A percentile compares a stretch with the other conserved stretches of the same genome.
Conservation (phyloP, 805 yeast genomes). For the Monosporozyma aerobia region DNA sequence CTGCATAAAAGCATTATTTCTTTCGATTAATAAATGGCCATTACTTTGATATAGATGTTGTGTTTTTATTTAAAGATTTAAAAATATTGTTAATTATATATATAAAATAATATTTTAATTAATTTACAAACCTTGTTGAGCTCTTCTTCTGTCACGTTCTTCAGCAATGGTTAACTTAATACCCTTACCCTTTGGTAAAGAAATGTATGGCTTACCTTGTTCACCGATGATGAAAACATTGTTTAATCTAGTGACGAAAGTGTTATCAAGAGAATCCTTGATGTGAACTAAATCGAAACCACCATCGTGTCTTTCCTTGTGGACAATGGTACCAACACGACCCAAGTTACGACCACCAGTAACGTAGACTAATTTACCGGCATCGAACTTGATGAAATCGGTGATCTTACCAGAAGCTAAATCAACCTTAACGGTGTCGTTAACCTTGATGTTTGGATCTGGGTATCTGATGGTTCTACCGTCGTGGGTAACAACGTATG, state of each 20-base stretch:
- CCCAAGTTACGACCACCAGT: conserved; percentile 99
- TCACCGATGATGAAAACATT: conserved; percentile 95
- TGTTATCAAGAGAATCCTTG: conserved; percentile 90
- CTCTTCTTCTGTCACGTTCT: conserved; percentile 98
- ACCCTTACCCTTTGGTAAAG: conserved; percentile 99
- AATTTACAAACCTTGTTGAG: conserved; percentile 52
- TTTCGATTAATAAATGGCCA: neutral
- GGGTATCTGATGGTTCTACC: conserved; percentile 99
- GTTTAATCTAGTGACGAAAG: conserved; percentile 87
- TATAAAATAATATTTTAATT: conserved; percentile 3
- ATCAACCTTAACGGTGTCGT: conserved; percentile 97
- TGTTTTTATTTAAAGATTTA: neutral
- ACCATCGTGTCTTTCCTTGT: conserved; percentile 97
- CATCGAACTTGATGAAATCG: conserved; percentile 83
- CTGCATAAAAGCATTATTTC: neutral
- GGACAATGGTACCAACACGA: conserved; percentile 90
- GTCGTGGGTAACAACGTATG: conserved; percentile 98
- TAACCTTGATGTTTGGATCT: conserved; percentile 92
- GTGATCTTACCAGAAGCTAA: conserved; percentile 91
- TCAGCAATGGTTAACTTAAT: conserved; percentile 90
- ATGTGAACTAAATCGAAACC: conserved; percentile 96
- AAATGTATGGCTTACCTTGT: conserved; percentile 87
- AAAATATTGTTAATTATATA: neutral
- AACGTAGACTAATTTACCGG: conserved; percentile 85
- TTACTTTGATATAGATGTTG: neutral